phyloP scores from a whole-genome alignment of 257 asterid genomes.

The Ilex asprella region DNA sequence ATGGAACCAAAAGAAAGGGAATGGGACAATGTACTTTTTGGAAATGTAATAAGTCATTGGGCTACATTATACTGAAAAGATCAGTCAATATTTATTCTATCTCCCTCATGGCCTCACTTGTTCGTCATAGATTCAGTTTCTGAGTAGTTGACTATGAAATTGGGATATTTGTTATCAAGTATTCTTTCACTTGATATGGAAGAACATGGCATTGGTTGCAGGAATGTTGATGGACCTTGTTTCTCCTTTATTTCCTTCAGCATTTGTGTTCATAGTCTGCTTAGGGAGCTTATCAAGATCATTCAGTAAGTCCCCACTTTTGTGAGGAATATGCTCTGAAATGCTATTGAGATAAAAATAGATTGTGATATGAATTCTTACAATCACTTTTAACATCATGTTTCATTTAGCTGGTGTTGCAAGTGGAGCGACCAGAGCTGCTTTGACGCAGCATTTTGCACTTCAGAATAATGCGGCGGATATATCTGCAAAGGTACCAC shows the following conservation, averaged over 20 bases:
- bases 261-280: conserved; percentile 77
- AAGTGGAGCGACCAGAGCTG: conserved; percentile 99
- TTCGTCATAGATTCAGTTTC: background rate
- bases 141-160: background rate
- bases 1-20: no score
- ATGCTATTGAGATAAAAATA: no score
- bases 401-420: conserved; percentile 83
- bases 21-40: no score
- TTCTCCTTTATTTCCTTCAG: conserved; percentile 90
- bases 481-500: conserved; percentile 84
- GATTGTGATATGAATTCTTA: no score
- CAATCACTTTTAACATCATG: no score
- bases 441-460: conserved; percentile 95
- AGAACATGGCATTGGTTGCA: conserved; percentile 29
- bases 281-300: conserved; percentile 95
- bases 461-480: conserved; percentile 97
- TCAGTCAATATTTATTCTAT: no score
- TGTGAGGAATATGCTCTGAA: background rate
- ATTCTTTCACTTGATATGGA: background rate
- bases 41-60: no score
- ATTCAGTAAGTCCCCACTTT: conserved; percentile 62
- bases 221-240: conserved; percentile 99
- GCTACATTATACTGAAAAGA: no score
- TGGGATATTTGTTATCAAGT: background rate
- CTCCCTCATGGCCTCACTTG: no score